Evolutionary conservation across 495 filamentous ascomycete genomes (phyloP), one percentile per base, ranked within the genome.

Genomic region (Daldinia bambusicola): DNA sequence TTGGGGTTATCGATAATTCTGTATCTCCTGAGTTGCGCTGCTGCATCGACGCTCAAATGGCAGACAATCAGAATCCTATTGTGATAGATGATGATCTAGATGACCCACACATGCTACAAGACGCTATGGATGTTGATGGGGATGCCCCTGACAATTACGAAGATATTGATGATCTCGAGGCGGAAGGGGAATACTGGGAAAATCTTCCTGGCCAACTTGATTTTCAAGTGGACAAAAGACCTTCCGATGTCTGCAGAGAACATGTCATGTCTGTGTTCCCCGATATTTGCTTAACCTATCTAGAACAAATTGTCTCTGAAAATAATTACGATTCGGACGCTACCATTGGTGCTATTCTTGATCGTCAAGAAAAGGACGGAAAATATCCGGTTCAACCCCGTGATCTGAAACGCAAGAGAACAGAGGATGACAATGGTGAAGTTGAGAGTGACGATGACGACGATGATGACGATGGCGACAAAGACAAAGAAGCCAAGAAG

Each of bases 371-470:
- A n/a, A 74, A 70, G 0, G 78, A 75, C 14, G 36, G 50, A 2
- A 18, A 52, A 0, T 84, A 83, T 48, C 81, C 82, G 4, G 77
- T 63, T 40, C 70, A 52, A 43, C 7, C 18, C 8, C 12, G n/a
- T 34, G 22, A 67, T 32, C 70, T 64, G 22, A 83, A 84, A 51
- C 76, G 81, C 9, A 84, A 83, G 69, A 74, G 81, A 36, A 22
- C 4, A 20, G 64, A 71, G 2, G 50, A 62, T 1, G 70, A 74
- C 4, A 55, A 74, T 4, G 69, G 66, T 10, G 68, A 71, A 1
- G 50, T 70, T 8, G 71, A 66, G 10, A 48, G 59, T 14, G 57
- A 41, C 4, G 60, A 58, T 45, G 26, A 31, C 6, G 5, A 31
- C 2, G 5, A 51, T 13, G 55, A 67, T 9, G 43, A 22, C 9